Evolutionary conservation across 257 asterid genomes (phyloP).

Genomic region (Solanum megistacrolobum): DNA sequence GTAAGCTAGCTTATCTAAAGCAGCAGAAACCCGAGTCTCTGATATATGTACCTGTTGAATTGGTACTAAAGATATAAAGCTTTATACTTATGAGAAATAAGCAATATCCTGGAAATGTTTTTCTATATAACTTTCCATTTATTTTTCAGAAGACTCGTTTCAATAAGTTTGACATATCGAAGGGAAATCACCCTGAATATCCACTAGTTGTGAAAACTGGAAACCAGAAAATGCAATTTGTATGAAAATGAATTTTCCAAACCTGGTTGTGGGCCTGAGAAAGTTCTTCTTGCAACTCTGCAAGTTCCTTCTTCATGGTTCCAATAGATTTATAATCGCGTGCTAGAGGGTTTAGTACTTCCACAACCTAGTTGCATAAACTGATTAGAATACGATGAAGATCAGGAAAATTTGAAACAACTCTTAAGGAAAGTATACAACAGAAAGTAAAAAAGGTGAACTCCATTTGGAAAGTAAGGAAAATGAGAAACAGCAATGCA

Average conservation of each 20-base stretch:
- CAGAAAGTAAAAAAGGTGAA: background rate
- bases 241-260: background rate
- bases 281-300: constrained; percentile 73
- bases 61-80: background rate
- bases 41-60: constrained; percentile 69
- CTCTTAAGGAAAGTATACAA: background rate
- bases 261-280: constrained; percentile 84
- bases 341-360: constrained; percentile 86
- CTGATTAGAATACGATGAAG: background rate
- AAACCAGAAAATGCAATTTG: background rate
- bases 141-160: background rate
- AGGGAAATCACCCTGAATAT: background rate
- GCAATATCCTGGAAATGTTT: background rate
- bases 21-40: constrained; percentile 79
- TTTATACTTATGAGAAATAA: background rate
- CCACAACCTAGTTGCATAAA: constrained; percentile 47
- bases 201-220: background rate
- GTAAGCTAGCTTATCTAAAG: constrained; percentile 85
- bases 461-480: background rate
- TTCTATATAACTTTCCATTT: background rate
- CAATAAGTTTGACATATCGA: background rate
- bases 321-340: constrained; percentile 92
- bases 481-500: background rate
- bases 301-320: constrained; percentile 78
- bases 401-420: background rate